Conservation (phyloP, 2,329 filamentous ascomycete species). For the Cordyceps tenuipes region DNA sequence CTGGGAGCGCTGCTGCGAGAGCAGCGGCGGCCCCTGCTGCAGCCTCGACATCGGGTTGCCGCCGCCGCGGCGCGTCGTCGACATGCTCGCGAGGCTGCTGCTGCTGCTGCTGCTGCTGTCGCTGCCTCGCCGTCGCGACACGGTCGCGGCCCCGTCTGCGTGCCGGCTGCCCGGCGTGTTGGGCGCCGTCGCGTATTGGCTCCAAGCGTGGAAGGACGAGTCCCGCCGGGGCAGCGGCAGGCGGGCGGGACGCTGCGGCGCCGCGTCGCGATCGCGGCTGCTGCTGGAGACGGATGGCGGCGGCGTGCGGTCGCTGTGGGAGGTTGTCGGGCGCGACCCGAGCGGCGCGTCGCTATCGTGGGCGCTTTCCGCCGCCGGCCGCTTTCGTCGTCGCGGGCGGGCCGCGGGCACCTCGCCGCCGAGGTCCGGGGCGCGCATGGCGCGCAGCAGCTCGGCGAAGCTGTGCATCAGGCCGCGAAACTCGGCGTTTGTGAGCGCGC, state of each 20-base stretch:
- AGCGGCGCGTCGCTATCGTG: conserved; percentile 39
- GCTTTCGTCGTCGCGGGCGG: background rate
- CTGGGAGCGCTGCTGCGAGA: conserved; percentile 28
- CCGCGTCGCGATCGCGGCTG: background rate
- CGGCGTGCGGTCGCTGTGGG: background rate
- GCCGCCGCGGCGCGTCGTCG: conserved; percentile 19
- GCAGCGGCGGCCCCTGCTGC: conserved; percentile 33
- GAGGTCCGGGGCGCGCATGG: conserved; percentile 59
- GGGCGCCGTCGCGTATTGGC: conserved; percentile 42
- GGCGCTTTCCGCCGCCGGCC: conserved; percentile 29
- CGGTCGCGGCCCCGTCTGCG: conserved; percentile 17
- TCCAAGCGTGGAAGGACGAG: conserved; percentile 36
- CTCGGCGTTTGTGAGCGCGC: conserved; percentile 56
- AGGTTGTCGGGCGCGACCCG: conserved; percentile 33
- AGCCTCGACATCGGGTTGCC: background rate
- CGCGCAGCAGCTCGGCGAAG: conserved; percentile 72
- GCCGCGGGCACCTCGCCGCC: conserved; percentile 11
- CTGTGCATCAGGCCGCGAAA: conserved; percentile 76
- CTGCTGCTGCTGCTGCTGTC: conserved; percentile 26
- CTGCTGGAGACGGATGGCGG: background rate
- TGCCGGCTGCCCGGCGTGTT: conserved; percentile 42
- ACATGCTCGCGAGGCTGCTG: conserved; percentile 27
- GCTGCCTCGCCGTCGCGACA: conserved; percentile 29
- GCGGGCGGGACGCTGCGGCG: conserved; percentile 4
- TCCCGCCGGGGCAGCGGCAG: conserved; percentile 26